A percentile compares a stretch with the other conserved stretches of the same genome.
These are phyloP conservation scores for Syzygium jambos DNA, from an alignment of 345 rosid species.

Conservation along the genomic window DNA sequence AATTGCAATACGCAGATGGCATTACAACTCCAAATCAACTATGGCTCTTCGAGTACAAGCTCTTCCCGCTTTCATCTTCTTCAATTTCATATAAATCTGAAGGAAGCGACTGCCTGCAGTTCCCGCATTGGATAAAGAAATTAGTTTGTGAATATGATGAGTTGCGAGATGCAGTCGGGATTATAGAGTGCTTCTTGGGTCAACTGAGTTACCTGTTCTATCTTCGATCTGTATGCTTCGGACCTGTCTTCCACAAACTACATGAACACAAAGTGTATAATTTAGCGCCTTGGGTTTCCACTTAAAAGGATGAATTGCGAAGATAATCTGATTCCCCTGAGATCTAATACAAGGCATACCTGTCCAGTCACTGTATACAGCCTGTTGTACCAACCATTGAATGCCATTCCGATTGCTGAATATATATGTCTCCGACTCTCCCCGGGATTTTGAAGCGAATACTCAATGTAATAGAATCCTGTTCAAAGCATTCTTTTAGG, in stretches of 20 bases:
- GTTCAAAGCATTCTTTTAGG: neutral
- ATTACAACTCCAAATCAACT: neutral
- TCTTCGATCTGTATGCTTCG: constrained; percentile 45
- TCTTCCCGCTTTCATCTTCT: neutral
- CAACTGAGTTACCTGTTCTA: constrained; percentile 47
- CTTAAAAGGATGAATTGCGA: neutral
- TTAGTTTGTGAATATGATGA: neutral
- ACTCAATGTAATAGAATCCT: constrained; percentile 92
- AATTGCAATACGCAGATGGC: neutral
- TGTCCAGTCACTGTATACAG: constrained; percentile 89
- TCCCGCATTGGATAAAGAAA: neutral
- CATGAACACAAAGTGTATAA: neutral
- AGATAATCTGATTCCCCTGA: neutral
- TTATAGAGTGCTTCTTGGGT: neutral
- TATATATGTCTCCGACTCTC: constrained; percentile 60
- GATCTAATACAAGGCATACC: constrained; percentile 18
- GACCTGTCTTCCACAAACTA: constrained; percentile 69
- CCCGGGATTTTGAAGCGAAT: constrained; percentile 81
- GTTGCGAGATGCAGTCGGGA: neutral
- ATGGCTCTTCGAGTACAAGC: neutral
- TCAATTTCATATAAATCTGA: constrained; percentile 50
- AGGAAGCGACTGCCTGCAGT: constrained; percentile 68
- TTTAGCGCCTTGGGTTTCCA: constrained; percentile 1
- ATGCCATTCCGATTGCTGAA: constrained; percentile 82
- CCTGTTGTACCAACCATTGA: constrained; percentile 88